These are phyloP conservation scores for Gilbertella persicaria DNA, from an alignment of 371 early-diverging fungal species.

Conservation along the genomic window DNA sequence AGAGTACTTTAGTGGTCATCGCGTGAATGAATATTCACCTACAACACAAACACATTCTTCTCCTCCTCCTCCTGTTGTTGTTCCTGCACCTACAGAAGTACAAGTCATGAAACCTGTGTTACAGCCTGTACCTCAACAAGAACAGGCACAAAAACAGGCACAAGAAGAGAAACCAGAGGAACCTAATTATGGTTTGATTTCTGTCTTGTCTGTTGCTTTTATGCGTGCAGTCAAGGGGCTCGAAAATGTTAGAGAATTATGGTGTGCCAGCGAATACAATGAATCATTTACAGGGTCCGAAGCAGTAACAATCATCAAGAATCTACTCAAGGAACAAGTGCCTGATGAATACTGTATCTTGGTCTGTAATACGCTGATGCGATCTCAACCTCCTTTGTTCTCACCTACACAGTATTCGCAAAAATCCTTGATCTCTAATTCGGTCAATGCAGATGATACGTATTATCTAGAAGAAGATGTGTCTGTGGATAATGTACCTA, in stretches of 20 bases:
- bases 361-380: conserved; percentile 28
- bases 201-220: conserved; percentile 26
- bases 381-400: conserved; percentile 25
- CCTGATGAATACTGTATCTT: conserved; percentile 25
- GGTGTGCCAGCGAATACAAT: conserved; percentile 38
- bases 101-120: not conserved
- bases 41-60: too few species aligned
- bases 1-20: conserved; percentile 1
- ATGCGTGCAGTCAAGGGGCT: conserved; percentile 22
- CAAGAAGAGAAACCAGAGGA: not conserved
- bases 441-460: conserved; percentile 35
- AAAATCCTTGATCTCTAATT: conserved; percentile 29
- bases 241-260: conserved; percentile 32
- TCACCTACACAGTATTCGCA: conserved; percentile 36
- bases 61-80: not conserved
- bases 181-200: conserved; percentile 32
- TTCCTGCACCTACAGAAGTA: not conserved
- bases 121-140: not conserved
- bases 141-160: conserved; percentile 1
- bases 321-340: conserved; percentile 21
- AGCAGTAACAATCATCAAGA: conserved; percentile 27
- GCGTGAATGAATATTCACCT: not conserved
- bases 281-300: conserved; percentile 39
- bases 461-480: conserved; percentile 34
- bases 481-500: conserved; percentile 19